A percentile compares a stretch with the other conserved stretches of the same genome.
phyloP scores from a whole-genome alignment of 2,329 filamentous ascomycete genomes.

The Huntiella abstrusa region DNA sequence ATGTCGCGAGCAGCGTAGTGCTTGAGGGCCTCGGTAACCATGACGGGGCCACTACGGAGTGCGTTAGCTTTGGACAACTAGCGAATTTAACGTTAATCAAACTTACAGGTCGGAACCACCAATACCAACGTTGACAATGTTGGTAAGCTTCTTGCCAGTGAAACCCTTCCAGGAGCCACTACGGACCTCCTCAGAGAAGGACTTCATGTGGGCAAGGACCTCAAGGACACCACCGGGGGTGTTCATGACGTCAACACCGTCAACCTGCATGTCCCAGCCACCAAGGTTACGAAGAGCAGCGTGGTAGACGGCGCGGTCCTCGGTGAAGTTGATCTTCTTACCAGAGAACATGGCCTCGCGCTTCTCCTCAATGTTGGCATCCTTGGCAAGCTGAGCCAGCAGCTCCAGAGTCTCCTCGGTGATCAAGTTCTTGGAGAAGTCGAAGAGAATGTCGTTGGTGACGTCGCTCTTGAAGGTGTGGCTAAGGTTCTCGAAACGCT shows the following conservation, averaged over 20 bases:
- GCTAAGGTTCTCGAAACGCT: slow-evolving; percentile 80
- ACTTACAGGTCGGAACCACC: slow-evolving; percentile 93
- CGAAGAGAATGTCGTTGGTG: slow-evolving; percentile 76
- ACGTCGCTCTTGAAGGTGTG: slow-evolving; percentile 72
- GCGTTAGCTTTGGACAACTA: slow-evolving; percentile 14
- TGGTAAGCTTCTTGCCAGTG: slow-evolving; percentile 93
- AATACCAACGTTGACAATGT: slow-evolving; percentile 93
- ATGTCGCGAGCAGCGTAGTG: slow-evolving; percentile 72
- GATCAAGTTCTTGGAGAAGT: slow-evolving; percentile 98
- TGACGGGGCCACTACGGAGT: slow-evolving; percentile 63
- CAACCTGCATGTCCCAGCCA: slow-evolving; percentile 66
- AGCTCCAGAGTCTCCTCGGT: slow-evolving; percentile 80
- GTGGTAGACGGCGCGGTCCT: slow-evolving; percentile 91
- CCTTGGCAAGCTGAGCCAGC: slow-evolving; percentile 74
- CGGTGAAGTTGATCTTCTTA: slow-evolving; percentile 98
- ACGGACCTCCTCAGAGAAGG: slow-evolving; percentile 87
- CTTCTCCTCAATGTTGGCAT: slow-evolving; percentile 80
- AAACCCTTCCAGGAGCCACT: slow-evolving; percentile 94
- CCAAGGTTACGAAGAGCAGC: slow-evolving; percentile 78
- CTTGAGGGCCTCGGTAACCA: slow-evolving; percentile 97
- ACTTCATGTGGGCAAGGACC: slow-evolving; percentile 93
- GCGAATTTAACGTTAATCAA: slow-evolving; percentile 13
- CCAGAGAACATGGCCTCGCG: slow-evolving; percentile 95
- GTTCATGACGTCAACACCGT: slow-evolving; percentile 84
- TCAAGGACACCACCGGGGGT: slow-evolving; percentile 73